These are phyloP conservation scores for Primulina huaijiensis DNA, from an alignment of 257 asterid species.

Conservation along the genomic window DNA sequence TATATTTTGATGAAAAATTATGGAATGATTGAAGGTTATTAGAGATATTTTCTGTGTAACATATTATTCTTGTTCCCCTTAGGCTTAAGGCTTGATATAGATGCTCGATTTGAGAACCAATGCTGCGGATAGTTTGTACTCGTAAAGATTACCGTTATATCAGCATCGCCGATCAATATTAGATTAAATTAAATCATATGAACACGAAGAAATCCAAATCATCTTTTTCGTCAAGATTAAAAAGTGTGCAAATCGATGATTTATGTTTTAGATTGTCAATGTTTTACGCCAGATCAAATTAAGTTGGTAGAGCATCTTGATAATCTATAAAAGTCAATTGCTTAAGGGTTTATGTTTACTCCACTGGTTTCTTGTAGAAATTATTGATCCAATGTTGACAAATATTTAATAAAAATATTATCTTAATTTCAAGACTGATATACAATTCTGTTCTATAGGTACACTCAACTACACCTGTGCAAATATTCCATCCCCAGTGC, in stretches of 20 bases:
- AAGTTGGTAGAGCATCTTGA: neutral
- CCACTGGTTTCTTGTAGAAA: slow-evolving; percentile 1
- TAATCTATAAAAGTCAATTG: neutral
- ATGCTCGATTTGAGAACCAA: too few species aligned
- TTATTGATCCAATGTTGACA: neutral
- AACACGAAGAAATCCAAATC: neutral
- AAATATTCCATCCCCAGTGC: slow-evolving; percentile 35
- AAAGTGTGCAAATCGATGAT: neutral
- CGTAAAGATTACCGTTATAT: too few species aligned
- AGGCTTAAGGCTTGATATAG: too few species aligned
- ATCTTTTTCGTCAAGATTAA: neutral
- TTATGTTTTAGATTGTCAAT: too few species aligned
- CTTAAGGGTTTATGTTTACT: neutral
- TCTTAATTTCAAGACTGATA: neutral
- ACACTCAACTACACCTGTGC: slow-evolving; percentile 28
- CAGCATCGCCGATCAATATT: too few species aligned
- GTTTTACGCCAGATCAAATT: neutral
- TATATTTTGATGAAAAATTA: too few species aligned
- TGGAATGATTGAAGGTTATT: too few species aligned
- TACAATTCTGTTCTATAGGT: slow-evolving; percentile 23
- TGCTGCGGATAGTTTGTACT: too few species aligned
- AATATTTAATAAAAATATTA: neutral
- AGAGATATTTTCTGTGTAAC: too few species aligned
- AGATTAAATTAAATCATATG: too few species aligned
- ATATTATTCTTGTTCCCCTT: too few species aligned